Evolutionary conservation across 176 grass and related monocot species (phyloP), one percentile per base, ranked within the genome.

Genomic region (Thinopyrum elongatum): DNA sequence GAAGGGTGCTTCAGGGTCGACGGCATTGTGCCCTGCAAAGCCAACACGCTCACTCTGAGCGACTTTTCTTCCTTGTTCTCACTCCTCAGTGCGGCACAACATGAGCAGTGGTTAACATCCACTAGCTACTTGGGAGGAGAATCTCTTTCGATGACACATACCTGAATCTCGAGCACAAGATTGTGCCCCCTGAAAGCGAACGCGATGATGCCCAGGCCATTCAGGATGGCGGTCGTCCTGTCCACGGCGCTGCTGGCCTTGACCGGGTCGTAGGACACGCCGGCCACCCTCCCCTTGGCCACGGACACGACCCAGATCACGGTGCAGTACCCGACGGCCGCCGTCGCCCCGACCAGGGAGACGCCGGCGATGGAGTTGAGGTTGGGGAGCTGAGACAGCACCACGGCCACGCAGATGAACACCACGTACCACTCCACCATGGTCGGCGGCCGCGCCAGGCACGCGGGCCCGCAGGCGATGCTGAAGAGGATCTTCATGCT

Each of bases 181-280:
- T 99, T 99, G 81, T 96, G 97, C 63, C 97, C 94, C 86, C 97
- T 93, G 80, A 99, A 99, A 49, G 90, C 90, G 76, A 99, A 99
- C 3, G 97, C 94, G 70, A 99, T 91, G 84, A 99, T 99, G 19
- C 97, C 97, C 47, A 99, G 88, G 29, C 86, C 97, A 66, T 99
- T 96, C 2, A 99, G 49, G 47, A 93, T 63, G 8, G 60, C 72
- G 8, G 94, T 68, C 23, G 89, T 51, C 61, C 62, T 83, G 80
- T 89, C 94, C 2, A 96, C 46, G 17, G 75, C 73, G 82, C 55
- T 83, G 58, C 77, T 30, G 82, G 74, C 38, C 87, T 81, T 87
- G 34, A 90, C 82, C 31, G 90, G 82, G 47, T 84, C 85, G 75
- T 99, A 91, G 22, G 93, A 96, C 65, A 94, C 94, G 16, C 42